A percentile compares a stretch with the other conserved stretches of the same genome.
Evolutionary conservation across 805 yeast genomes (phyloP).

Genomic region (Ogataea corticis): DNA sequence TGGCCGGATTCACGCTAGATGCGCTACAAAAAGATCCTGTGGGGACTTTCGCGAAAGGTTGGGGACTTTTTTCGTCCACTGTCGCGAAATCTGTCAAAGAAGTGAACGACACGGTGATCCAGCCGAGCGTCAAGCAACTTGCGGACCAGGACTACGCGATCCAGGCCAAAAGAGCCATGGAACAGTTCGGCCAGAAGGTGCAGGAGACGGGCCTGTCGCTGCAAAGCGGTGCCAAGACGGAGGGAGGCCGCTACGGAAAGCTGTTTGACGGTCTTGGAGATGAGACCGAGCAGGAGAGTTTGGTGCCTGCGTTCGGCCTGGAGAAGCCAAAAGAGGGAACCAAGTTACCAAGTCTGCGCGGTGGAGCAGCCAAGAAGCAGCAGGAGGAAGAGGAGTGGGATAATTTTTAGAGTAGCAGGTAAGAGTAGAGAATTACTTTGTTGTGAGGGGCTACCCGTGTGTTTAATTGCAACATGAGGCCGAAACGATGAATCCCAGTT

Average conservation of each 20-base stretch:
- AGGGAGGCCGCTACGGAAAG: slow-evolving; percentile 44
- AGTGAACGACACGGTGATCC: slow-evolving; percentile 84
- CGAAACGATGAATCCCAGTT: too few relatives aligned
- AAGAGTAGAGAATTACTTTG: too few relatives aligned
- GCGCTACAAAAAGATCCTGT: slow-evolving; percentile 80
- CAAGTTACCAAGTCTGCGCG: slow-evolving; percentile 49
- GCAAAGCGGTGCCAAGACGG: slow-evolving; percentile 45
- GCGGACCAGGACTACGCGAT: slow-evolving; percentile 74
- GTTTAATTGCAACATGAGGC: too few relatives aligned
- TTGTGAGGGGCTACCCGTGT: too few relatives aligned
- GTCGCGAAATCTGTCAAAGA: slow-evolving; percentile 82
- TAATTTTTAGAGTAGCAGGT: slow-evolving; percentile 44
- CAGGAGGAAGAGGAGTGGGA: slow-evolving; percentile 54
- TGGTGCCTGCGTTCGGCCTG: slow-evolving; percentile 68
- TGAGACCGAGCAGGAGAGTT: slow-evolving; percentile 36
- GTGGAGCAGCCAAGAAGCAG: slow-evolving; percentile 19
- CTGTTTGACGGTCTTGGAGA: slow-evolving; percentile 58
- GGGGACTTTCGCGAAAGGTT: slow-evolving; percentile 88
- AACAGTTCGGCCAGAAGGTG: slow-evolving; percentile 92
- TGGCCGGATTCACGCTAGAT: slow-evolving; percentile 61
- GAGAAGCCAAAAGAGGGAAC: slow-evolving; percentile 58
- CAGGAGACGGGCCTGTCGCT: slow-evolving; percentile 84
- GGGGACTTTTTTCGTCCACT: slow-evolving; percentile 89
- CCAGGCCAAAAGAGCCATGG: slow-evolving; percentile 91
- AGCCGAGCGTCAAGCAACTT: slow-evolving; percentile 84